Evolutionary conservation across 176 grass and related monocot genomes (phyloP).

Genomic region (Aegilops longissima): DNA sequence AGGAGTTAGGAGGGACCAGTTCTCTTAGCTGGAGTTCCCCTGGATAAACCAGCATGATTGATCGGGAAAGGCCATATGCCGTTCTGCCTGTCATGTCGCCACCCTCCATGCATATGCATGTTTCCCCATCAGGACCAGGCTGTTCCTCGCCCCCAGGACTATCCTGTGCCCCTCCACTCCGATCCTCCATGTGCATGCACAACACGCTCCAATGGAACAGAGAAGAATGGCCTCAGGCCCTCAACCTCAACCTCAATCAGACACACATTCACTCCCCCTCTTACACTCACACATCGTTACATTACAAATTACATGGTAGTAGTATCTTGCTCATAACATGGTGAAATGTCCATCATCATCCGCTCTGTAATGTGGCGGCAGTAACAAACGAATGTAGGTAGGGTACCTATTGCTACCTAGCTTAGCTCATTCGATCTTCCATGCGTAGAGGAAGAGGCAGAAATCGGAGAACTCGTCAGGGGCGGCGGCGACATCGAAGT

Average conservation of each 20-base stretch:
- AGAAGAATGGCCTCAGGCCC: not conserved
- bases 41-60: conserved; percentile 50
- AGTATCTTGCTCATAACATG: conserved; percentile 36
- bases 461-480: conserved; percentile 48
- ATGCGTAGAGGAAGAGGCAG: conserved; percentile 86
- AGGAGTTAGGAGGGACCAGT: conserved; percentile 29
- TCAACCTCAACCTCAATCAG: not conserved
- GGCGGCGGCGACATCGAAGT: not conserved
- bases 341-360: conserved; percentile 15
- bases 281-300: conserved; percentile 26
- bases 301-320: conserved; percentile 48
- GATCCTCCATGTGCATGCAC: conserved; percentile 49
- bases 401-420: not conserved
- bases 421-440: conserved; percentile 67
- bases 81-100: conserved; percentile 54
- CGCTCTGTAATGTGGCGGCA: not conserved
- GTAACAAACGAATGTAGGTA: conserved; percentile 17
- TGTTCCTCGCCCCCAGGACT: conserved; percentile 51
- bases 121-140: conserved; percentile 51
- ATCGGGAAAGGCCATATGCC: conserved; percentile 38
- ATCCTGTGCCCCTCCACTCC: conserved; percentile 41
- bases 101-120: conserved; percentile 19
- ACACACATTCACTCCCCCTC: conserved; percentile 8
- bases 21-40: conserved; percentile 44
- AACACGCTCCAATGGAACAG: conserved; percentile 13